phyloP scores from a whole-genome alignment of 2,329 filamentous ascomycete genomes.

The Ascochyta clinopodiicola region DNA sequence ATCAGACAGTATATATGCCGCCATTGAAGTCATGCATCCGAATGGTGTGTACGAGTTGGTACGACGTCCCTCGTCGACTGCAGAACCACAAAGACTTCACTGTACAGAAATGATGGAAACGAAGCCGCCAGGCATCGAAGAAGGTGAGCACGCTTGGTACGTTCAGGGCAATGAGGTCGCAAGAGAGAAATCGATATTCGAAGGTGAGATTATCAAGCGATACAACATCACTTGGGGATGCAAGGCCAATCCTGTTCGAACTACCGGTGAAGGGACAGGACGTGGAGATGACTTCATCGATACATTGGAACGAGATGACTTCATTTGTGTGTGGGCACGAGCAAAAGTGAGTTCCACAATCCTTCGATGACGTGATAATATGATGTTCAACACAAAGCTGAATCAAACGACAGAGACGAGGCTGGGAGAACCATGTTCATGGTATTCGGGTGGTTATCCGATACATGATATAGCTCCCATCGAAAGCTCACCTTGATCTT shows the following conservation, averaged over 20 bases:
- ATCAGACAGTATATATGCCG: neutral
- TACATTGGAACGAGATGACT: constrained; percentile 19
- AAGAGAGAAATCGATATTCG: constrained; percentile 17
- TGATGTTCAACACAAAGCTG: neutral
- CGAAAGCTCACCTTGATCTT: neutral
- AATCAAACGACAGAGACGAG: constrained; percentile 16
- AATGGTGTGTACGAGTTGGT: constrained; percentile 1
- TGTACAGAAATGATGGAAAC: constrained; percentile 20
- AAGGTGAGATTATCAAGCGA: constrained; percentile 20
- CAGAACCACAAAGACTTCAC: constrained; percentile 19
- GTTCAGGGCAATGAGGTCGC: constrained; percentile 30
- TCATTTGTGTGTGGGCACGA: constrained; percentile 27
- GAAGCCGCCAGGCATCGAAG: constrained; percentile 2
- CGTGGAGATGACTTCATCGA: constrained; percentile 25
- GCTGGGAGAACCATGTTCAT: constrained; percentile 27
- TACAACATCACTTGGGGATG: constrained; percentile 25
- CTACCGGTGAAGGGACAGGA: constrained; percentile 20
- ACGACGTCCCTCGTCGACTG: constrained; percentile 8
- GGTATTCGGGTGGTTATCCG: constrained; percentile 20
- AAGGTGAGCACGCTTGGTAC: constrained; percentile 28
- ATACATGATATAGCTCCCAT: constrained; percentile 17
- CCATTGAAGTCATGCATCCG: neutral
- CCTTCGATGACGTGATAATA: neutral
- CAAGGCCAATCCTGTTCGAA: constrained; percentile 7
- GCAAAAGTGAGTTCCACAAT: constrained; percentile 25